A percentile compares a stretch with the other conserved stretches of the same genome.
Conservation (phyloP, 1,284 basidiomycete species). For the Exobasidium cylindrosporum region DNA sequence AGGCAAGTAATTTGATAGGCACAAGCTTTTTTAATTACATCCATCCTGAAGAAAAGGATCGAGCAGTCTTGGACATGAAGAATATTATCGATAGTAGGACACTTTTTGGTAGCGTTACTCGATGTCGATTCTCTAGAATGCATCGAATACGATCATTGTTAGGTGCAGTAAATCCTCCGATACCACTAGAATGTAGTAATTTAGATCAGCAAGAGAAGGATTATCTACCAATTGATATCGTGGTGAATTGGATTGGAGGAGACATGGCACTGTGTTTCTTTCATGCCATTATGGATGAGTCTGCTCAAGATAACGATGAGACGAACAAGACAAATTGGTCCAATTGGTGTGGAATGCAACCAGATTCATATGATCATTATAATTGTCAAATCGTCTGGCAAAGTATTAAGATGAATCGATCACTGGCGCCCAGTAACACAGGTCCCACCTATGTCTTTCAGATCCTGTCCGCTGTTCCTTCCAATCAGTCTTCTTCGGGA, state of each 20-base stretch:
- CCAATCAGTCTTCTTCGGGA: constrained; percentile 44
- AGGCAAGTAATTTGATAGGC: constrained; percentile 69
- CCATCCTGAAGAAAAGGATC: constrained; percentile 75
- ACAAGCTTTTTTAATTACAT: constrained; percentile 78
- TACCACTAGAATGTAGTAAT: constrained; percentile 31
- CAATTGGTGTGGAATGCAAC: constrained; percentile 85
- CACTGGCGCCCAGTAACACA: not conserved
- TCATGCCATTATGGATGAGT: constrained; percentile 71
- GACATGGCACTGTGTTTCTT: constrained; percentile 91
- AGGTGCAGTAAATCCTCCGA: constrained; percentile 56
- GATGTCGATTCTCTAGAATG: constrained; percentile 63
- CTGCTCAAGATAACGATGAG: constrained; percentile 77
- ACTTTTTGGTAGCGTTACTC: constrained; percentile 84
- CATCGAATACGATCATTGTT: constrained; percentile 58
- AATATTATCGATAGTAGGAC: constrained; percentile 75
- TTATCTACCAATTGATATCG: constrained; percentile 85
- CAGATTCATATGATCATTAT: constrained; percentile 53
- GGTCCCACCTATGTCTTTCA: constrained; percentile 69
- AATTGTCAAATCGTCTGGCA: constrained; percentile 40
- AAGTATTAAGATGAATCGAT: constrained; percentile 6
- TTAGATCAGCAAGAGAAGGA: constrained; percentile 71
- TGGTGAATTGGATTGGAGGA: constrained; percentile 89
- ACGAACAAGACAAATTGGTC: constrained; percentile 75
- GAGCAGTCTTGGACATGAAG: constrained; percentile 63
- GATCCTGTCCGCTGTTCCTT: constrained; percentile 62